These are phyloP conservation scores for Xylariomycetidae sp. DNA, from an alignment of 2,329 filamentous ascomycete species.

Conservation along the genomic window DNA sequence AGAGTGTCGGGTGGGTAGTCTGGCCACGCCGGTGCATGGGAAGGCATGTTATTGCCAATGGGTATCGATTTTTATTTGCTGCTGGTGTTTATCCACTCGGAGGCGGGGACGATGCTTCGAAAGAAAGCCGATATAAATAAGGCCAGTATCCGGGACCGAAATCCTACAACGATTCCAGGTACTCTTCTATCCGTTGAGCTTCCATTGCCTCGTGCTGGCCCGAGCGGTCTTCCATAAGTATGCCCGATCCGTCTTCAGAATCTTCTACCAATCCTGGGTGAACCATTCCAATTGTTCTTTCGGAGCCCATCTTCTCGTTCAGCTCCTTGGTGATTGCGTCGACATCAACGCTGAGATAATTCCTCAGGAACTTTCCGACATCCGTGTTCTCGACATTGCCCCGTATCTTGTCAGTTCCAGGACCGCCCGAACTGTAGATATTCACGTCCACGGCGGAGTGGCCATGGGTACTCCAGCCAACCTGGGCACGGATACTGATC, in stretches of 20 bases:
- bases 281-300: slow-evolving; percentile 8
- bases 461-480: slow-evolving; percentile 92
- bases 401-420: slow-evolving; percentile 55
- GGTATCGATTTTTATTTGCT: no score
- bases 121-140: neutral
- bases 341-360: slow-evolving; percentile 76
- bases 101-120: no score
- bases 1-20: no score
- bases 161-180: slow-evolving; percentile 2
- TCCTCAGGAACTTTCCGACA: slow-evolving; percentile 72
- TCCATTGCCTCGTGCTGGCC: slow-evolving; percentile 19
- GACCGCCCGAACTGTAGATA: slow-evolving; percentile 75
- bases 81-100: no score
- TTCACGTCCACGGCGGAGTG: slow-evolving; percentile 95
- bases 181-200: slow-evolving; percentile 3
- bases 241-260: neutral
- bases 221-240: slow-evolving; percentile 19
- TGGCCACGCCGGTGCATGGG: no score
- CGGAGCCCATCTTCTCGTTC: slow-evolving; percentile 42
- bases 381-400: slow-evolving; percentile 97
- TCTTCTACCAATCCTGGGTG: slow-evolving; percentile 4
- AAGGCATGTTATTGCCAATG: no score
- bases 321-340: slow-evolving; percentile 72
- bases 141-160: neutral
- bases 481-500: slow-evolving; percentile 77